Evolutionary conservation across 2,329 filamentous ascomycete genomes (phyloP), one percentile per base, ranked within the genome.

Genomic region (Zymoseptoria brevis): DNA sequence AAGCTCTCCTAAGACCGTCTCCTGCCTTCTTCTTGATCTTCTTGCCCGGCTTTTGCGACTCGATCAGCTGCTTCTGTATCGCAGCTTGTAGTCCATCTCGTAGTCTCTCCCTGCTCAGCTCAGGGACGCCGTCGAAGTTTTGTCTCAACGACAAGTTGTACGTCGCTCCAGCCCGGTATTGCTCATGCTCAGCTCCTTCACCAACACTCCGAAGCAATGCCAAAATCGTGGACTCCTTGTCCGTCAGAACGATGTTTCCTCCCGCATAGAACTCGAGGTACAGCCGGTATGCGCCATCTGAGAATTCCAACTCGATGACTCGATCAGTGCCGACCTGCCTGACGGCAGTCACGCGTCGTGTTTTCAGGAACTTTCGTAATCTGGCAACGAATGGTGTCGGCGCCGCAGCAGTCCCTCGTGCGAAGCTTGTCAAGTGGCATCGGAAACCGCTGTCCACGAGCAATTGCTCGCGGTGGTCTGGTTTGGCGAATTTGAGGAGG

Each of bases 221-320:
- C 41, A 97, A 73, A 57, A 97, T 92, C 63, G 87, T 94, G 56
- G 92, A 78, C 22, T 95, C 87, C 55, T 81, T 82, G 71, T 97
- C 91, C 2, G 94, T 96, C 56, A 99, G 80, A 62, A 99, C 90
- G 61, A 99, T 87, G 72, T 99, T 99, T 52, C 94, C 94, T 56
- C 89, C 89, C 1, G 94, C 93, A 72, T 96, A 99, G 77, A 99
- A 99, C 75, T 99, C 94, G 26, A 99, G 78, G 72, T 90, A 96
- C 21, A 99, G 75, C 50, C 87, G 82, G 72, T 95, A 96, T 66
- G 87, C 82, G 9, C 94, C 94, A 78, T 97, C 91, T 67, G 89
- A 95, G 72, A 99, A 96, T 68, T 88, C 83, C 57, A 99, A 85
- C 72, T 97, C 90, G 56, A 99, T 87, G 62, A 99, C 88, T 56